These are phyloP conservation scores for Fusarium clavum DNA, from an alignment of 2,329 filamentous ascomycete genomes.

Conservation along the genomic window DNA sequence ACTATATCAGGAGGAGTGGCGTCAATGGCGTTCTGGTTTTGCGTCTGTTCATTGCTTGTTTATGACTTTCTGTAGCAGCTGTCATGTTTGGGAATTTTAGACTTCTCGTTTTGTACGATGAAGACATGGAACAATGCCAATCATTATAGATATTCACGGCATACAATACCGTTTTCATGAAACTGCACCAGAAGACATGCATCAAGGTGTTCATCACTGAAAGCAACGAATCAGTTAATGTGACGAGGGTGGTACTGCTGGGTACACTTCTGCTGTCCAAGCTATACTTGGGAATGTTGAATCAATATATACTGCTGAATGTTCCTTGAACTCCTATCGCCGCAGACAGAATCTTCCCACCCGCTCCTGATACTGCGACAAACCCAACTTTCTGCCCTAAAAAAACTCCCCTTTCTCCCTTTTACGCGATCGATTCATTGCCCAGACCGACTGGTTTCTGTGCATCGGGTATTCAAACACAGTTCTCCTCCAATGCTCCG, in stretches of 20 bases:
- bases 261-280: not conserved
- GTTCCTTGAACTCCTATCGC: constrained; percentile 17
- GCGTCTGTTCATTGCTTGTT: not conserved
- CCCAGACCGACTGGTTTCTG: not conserved
- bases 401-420: not conserved
- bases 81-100: constrained; percentile 16
- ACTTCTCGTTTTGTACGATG: constrained; percentile 23
- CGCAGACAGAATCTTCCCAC: not conserved
- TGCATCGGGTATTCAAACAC: constrained; percentile 34
- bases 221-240: not conserved
- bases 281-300: not conserved
- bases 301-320: constrained; percentile 13
- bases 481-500: constrained; percentile 22
- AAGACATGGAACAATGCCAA: constrained; percentile 6
- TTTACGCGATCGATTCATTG: constrained; percentile 2
- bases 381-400: not conserved
- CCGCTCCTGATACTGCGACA: not conserved
- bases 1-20: constrained; percentile 33
- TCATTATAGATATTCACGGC: not conserved
- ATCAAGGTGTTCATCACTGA: not conserved
- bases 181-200: not conserved
- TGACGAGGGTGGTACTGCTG: not conserved
- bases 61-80: not conserved
- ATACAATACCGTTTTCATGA: not conserved
- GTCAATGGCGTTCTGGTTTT: constrained; percentile 38